Evolutionary conservation across 805 yeast species (phyloP), one percentile per base, ranked within the genome.

Genomic region (Huiozyma naganishii): DNA sequence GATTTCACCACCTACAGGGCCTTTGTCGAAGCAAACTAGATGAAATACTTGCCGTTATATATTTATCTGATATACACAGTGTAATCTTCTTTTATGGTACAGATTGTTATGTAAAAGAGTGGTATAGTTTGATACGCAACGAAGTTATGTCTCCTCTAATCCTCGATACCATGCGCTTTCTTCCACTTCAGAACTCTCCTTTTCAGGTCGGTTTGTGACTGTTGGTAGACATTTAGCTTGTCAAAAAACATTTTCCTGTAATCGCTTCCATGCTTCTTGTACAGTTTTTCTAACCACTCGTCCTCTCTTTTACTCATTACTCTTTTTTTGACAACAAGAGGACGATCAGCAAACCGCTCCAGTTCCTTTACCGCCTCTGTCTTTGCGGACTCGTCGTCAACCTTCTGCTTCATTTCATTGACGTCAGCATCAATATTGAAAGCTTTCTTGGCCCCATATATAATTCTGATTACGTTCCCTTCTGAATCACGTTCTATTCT

Each of bases 221-320:
- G 87, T 66, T 89, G 97, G 64, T 73, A 76, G 2, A 80, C 74
- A 62, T 90, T 90, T 49, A 89, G 70, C 62, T 83, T 83, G 62
- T 92, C 98, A 84, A 95, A 83, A 61, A 78, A 82, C 98, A 92
- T 92, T 54, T 80, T 84, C 39, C 74, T 80, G 59, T 79, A 88
- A 61, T 92, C 82, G 51, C 87, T 94, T 12, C 96, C 96, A 57
- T 92, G 79, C 60, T 86, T 87, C 17, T 75, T 76, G 47, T 79
- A 72, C 35, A 92, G 68, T 27, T 63, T 64, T 39, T 61, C 64
- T 36, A 85, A 62, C 95, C 95, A 87, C 32, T 73, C 82, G 38
- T 63, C 65, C 62, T 92, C 97, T 53, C 95, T 69, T 36, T 73
- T 81, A 48, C 86, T 76, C 52, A 77, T 83, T 17, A 62, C 63